Evolutionary conservation across 2,329 filamentous ascomycete species (phyloP).

Genomic region (Microcera coccophila): DNA sequence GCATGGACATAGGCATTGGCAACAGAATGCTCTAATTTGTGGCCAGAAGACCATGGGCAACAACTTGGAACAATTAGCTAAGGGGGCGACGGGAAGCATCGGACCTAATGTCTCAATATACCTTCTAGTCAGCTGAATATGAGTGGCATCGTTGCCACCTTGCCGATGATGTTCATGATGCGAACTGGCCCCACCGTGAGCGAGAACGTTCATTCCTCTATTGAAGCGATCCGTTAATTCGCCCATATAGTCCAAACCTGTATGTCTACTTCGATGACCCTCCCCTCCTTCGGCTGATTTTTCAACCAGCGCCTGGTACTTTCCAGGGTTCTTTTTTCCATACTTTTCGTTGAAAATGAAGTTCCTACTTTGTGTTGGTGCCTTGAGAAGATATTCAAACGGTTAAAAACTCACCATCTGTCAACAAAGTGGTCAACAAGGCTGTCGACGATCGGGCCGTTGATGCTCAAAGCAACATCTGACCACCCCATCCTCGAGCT

Average conservation of each 20-base stretch:
- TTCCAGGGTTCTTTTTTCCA: constrained; percentile 44
- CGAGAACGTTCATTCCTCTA: constrained; percentile 37
- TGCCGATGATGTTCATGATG: constrained; percentile 10
- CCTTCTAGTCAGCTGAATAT: constrained; percentile 53
- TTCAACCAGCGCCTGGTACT: constrained; percentile 38
- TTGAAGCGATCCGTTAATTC: constrained; percentile 43
- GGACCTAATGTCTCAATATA: constrained; percentile 14
- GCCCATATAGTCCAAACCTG: constrained; percentile 37
- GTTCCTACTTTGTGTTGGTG: constrained; percentile 51
- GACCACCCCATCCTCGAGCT: constrained; percentile 91
- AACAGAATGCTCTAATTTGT: constrained; percentile 68
- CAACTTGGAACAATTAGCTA: constrained; percentile 33
- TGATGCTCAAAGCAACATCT: constrained; percentile 74
- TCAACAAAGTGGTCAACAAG: constrained; percentile 76
- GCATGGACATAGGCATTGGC: constrained; percentile 76
- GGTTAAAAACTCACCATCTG: constrained; percentile 56
- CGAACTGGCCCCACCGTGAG: constrained; percentile 30
- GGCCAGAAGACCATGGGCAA: constrained; percentile 50
- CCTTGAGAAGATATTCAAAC: background rate
- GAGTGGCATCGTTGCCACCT: constrained; percentile 25
- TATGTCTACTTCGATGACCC: constrained; percentile 17
- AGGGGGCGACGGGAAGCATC: background rate
- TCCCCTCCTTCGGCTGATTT: constrained; percentile 13
- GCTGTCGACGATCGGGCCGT: constrained; percentile 70
- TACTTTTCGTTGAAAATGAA: constrained; percentile 87